Percentiles rank a stretch among this genome's conserved stretches.
These are phyloP conservation scores for Parachaetomium inaequale DNA, from an alignment of 495 filamentous ascomycete species.

Conservation along the genomic window DNA sequence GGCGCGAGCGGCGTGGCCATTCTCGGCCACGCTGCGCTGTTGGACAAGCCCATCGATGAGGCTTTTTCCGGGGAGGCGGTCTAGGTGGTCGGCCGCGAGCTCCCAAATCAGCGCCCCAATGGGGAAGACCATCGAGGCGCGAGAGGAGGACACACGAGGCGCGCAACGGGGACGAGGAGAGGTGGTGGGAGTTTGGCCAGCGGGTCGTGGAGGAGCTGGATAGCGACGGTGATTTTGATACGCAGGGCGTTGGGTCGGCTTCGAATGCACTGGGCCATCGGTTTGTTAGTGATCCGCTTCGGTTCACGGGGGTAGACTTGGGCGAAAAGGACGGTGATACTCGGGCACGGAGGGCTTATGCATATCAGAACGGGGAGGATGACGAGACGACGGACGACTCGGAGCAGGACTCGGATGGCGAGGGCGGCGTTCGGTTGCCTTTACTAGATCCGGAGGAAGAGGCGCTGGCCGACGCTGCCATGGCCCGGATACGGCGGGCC, in stretches of 20 bases:
- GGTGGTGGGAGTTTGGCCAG: constrained; percentile 41
- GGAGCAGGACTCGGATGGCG: constrained; percentile 54
- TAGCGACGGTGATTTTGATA: constrained; percentile 58
- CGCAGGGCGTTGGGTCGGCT: constrained; percentile 53
- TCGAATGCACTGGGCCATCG: constrained; percentile 36
- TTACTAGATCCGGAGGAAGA: constrained; percentile 63
- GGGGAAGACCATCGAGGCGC: constrained; percentile 97
- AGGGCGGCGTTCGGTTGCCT: constrained; percentile 50
- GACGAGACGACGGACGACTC: constrained; percentile 50
- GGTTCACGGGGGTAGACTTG: constrained; percentile 60
- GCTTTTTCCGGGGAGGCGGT: constrained; percentile 99
- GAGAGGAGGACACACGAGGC: constrained; percentile 60
- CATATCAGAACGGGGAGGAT: constrained; percentile 49
- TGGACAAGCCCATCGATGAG: constrained; percentile 99
- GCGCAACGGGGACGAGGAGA: constrained; percentile 51
- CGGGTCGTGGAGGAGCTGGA: constrained; percentile 68
- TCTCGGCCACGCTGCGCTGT: constrained; percentile 87
- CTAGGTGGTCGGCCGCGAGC: constrained; percentile 99
- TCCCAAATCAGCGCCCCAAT: constrained; percentile 91
- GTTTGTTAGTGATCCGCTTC: constrained; percentile 57
- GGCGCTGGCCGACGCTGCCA: constrained; percentile 64
- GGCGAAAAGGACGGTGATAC: constrained; percentile 44
- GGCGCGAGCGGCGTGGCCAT: constrained; percentile 89
- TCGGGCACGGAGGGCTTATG: constrained; percentile 38
- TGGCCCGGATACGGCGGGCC: constrained; percentile 72